Conservation (phyloP, 129 eudicot genomes). For the Cynara cardunculus region DNA sequence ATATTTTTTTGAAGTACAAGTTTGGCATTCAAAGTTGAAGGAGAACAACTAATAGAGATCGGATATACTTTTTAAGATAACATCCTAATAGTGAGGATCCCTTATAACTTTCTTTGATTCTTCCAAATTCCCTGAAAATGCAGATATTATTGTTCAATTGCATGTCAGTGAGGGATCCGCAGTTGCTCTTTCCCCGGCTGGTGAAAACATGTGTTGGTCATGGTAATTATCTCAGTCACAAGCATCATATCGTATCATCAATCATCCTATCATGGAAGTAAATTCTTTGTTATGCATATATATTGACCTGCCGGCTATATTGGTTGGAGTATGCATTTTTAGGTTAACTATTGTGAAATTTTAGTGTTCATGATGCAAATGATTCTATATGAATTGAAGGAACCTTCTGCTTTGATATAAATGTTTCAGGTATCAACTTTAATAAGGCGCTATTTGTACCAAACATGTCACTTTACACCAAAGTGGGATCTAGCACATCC, state of each 20-base stretch:
- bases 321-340: no score
- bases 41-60: background rate
- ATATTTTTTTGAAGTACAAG: background rate
- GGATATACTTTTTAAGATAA: background rate
- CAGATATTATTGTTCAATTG: constrained; percentile 96
- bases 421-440: constrained; percentile 69
- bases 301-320: background rate
- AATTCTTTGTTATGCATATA: background rate
- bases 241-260: constrained; percentile 5
- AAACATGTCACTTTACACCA: constrained; percentile 73
- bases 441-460: constrained; percentile 92
- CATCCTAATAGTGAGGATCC: background rate
- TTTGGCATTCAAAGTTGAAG: no score
- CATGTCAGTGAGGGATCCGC: constrained; percentile 97
- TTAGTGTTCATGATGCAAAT: background rate
- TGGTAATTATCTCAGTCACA: constrained; percentile 47
- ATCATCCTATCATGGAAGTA: background rate
- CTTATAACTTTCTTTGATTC: constrained; percentile 1
- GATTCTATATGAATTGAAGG: background rate
- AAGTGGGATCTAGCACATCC: constrained; percentile 52
- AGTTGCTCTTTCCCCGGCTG: constrained; percentile 86
- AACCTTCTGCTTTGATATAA: background rate
- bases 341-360: background rate
- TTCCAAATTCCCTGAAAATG: constrained; percentile 17
- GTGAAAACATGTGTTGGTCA: constrained; percentile 69